Evolutionary conservation across 371 early-diverging fungal species (phyloP), one percentile per base, ranked within the genome.

Genomic region (Mucor racemosus): DNA sequence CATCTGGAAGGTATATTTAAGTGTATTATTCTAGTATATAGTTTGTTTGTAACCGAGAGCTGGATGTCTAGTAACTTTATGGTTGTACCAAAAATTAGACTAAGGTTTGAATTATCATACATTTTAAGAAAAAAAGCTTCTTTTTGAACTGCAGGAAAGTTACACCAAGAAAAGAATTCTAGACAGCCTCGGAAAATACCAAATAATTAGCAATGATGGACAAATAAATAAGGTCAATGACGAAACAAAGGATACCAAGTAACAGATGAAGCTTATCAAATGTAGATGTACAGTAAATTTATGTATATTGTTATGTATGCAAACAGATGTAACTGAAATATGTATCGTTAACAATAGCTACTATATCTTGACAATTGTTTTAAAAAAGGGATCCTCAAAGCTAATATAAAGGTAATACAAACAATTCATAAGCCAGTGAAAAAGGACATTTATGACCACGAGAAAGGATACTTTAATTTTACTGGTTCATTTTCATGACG

Each of bases 81-180:
- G 26, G 26, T 26, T 26, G 26, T 3, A 26, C 1, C 26, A 26
- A 26, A 26, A 26, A 26, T 26, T 26, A 26, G 26, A 1, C 26
- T 26, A 26, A 26, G 26, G 26, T 26, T 26, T 38, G 11, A 38
- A 38, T 4, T 5, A 38, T 38, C 38, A 38, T 38, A 38, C 38
- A 38, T 38, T 38, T 11, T 9, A 38, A 50, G 26, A 4, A 50
- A 14, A n/a, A 34, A 55, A 35, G 55, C 55, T 55, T 31, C 33
- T 26, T 35, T 34, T 35, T 55, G 55, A 55, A 35, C 55, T 55
- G 55, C 55, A 55, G 55, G 55, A 55, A 55, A 35, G 55, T 55
- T 55, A 55, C 55, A 55, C 55, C 15, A 55, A 34, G 1, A 35
- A 34, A 33, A 35, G 9, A 35, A 55, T 34, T 55, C 55, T 34